Percentiles rank a stretch among this genome's conserved stretches.
Evolutionary conservation across 768 basidiomycete species (phyloP).

Genomic region (Rhodocollybia butyracea): DNA sequence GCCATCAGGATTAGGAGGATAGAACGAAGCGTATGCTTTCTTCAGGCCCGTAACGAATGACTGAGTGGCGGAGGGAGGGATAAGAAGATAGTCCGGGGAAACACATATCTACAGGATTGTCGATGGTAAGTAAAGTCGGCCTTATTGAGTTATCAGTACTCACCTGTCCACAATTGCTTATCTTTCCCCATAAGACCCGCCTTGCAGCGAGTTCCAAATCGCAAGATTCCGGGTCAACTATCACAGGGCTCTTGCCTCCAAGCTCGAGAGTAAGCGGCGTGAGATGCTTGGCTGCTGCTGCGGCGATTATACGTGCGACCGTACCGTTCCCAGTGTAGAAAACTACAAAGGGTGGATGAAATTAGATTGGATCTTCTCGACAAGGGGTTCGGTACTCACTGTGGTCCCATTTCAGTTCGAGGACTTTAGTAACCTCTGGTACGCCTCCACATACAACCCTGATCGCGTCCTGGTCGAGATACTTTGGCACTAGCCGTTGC

Average conservation of each 20-base stretch:
- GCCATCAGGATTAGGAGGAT: slow-evolving; percentile 21
- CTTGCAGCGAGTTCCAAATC: slow-evolving; percentile 65
- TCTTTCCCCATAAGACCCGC: slow-evolving; percentile 83
- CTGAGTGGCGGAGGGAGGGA: slow-evolving; percentile 39
- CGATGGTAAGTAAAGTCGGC: not conserved
- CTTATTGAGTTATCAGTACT: not conserved
- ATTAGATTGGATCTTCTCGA: too few relatives aligned
- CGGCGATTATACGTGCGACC: slow-evolving; percentile 45
- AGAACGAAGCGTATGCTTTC: slow-evolving; percentile 32
- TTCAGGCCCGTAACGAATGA: slow-evolving; percentile 41
- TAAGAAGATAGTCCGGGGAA: slow-evolving; percentile 55
- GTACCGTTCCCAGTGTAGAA: slow-evolving; percentile 46
- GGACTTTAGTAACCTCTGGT: slow-evolving; percentile 50
- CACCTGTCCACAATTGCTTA: slow-evolving; percentile 63
- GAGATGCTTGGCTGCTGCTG: slow-evolving; percentile 50
- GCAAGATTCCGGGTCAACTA: slow-evolving; percentile 67
- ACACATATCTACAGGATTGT: slow-evolving; percentile 45
- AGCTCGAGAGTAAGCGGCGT: slow-evolving; percentile 57
- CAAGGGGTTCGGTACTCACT: slow-evolving; percentile 14
- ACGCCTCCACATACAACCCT: slow-evolving; percentile 57
- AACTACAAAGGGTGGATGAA: slow-evolving; percentile 13
- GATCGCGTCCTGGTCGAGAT: slow-evolving; percentile 51
- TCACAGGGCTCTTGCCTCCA: slow-evolving; percentile 60
- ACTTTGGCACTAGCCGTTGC: slow-evolving; percentile 48
- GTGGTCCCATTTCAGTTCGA: slow-evolving; percentile 41